Percentiles rank a stretch among this genome's conserved stretches.
Evolutionary conservation across 495 filamentous ascomycete genomes (phyloP).

Genomic region (Aspergillus sclerotiicarbonarius): DNA sequence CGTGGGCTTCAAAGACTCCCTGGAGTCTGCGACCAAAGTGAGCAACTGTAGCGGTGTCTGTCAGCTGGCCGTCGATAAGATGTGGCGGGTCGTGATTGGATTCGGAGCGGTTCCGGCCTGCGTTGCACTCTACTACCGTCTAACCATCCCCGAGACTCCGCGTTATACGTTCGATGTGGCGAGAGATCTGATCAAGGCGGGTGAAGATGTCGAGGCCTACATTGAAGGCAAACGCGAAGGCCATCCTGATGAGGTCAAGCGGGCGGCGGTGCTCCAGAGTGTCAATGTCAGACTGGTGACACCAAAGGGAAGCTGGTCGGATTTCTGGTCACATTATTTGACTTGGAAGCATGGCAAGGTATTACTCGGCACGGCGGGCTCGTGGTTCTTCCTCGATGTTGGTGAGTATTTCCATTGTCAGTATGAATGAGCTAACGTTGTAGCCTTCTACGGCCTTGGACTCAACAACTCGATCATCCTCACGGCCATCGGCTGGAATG

Average conservation of each 20-base stretch:
- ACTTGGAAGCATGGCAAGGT: slow-evolving; percentile 67
- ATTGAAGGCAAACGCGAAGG: slow-evolving; percentile 56
- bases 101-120: slow-evolving; percentile 76
- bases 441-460: slow-evolving; percentile 75
- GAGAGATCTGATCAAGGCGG: slow-evolving; percentile 67
- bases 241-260: slow-evolving; percentile 59
- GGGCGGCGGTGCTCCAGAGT: slow-evolving; percentile 47
- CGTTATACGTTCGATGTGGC: slow-evolving; percentile 83
- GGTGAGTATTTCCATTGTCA: slow-evolving; percentile 23
- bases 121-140: slow-evolving; percentile 77
- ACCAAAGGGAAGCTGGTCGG: slow-evolving; percentile 62
- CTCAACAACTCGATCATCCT: slow-evolving; percentile 73
- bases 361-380: slow-evolving; percentile 72
- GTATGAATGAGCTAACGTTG: slow-evolving; percentile 22
- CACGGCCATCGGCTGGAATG: slow-evolving; percentile 64
- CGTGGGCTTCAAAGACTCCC: slow-evolving; percentile 68
- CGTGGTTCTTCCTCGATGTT: slow-evolving; percentile 77
- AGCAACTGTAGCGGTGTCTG: slow-evolving; percentile 62
- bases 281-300: slow-evolving; percentile 43
- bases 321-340: slow-evolving; percentile 63
- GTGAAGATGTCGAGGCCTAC: slow-evolving; percentile 64
- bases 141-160: slow-evolving; percentile 84
- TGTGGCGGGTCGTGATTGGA: slow-evolving; percentile 79
- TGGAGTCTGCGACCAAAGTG: slow-evolving; percentile 47
- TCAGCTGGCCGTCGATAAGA: slow-evolving; percentile 72